Percentiles rank a stretch among this genome's conserved stretches.
These are phyloP conservation scores for Suhomyces atakaporum DNA, from an alignment of 1,139 yeast genomes.

Conservation along the genomic window DNA sequence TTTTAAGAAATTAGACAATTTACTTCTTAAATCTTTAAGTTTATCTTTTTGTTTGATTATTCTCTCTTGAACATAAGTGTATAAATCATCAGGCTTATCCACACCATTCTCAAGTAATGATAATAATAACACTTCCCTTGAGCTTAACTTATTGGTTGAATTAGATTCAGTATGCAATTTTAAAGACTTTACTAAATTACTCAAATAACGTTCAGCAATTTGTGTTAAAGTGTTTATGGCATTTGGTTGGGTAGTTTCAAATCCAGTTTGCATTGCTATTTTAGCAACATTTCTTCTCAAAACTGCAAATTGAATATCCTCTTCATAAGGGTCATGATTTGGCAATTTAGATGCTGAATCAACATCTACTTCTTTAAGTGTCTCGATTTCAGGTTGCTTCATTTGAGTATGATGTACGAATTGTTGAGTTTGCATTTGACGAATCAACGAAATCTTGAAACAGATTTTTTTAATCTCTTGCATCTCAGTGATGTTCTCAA, in stretches of 20 bases:
- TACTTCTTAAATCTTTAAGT: constrained; percentile 65
- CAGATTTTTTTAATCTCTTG: constrained; percentile 88
- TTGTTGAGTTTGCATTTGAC: constrained; percentile 88
- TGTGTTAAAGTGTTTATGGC: constrained; percentile 84
- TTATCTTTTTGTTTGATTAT: constrained; percentile 69
- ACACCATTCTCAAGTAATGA: constrained; percentile 84
- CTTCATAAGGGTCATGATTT: constrained; percentile 60
- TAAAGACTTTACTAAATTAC: constrained; percentile 71
- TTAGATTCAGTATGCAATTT: constrained; percentile 69
- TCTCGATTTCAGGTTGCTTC: constrained; percentile 67
- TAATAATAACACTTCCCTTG: constrained; percentile 55
- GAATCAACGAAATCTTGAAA: constrained; percentile 81
- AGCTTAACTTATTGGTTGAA: constrained; percentile 47
- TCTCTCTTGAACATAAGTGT: constrained; percentile 73
- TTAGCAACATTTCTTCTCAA: constrained; percentile 73
- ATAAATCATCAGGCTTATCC: constrained; percentile 73
- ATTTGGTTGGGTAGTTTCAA: constrained; percentile 75
- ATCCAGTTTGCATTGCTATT: constrained; percentile 90
- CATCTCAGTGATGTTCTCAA: constrained; percentile 71
- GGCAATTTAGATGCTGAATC: constrained; percentile 78
- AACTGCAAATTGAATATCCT: constrained; percentile 63
- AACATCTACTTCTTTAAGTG: constrained; percentile 66
- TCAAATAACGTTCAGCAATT: constrained; percentile 76
- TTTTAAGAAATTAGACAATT: constrained; percentile 72
- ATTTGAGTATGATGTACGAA: constrained; percentile 74